Evolutionary conservation across 768 basidiomycete species (phyloP).

Genomic region (Scleroderma citrinum): DNA sequence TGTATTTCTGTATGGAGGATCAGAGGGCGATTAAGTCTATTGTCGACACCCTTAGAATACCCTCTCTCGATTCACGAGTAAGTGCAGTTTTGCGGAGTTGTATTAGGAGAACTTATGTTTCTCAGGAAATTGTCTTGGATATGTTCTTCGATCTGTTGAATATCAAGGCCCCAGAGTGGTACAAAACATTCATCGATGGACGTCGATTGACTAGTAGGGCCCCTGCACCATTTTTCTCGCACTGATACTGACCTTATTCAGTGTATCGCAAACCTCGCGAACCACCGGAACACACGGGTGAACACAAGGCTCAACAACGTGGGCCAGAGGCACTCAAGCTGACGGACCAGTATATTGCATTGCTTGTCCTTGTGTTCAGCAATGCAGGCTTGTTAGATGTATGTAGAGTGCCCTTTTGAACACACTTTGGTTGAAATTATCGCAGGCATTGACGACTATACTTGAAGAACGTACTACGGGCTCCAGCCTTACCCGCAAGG

Average conservation of each 20-base stretch:
- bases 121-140: constrained; percentile 85
- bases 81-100: neutral
- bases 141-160: constrained; percentile 92
- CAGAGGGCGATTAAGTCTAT: constrained; percentile 81
- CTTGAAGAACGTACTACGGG: constrained; percentile 75
- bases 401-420: constrained; percentile 16
- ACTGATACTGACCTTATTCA: constrained; percentile 19
- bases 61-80: constrained; percentile 81
- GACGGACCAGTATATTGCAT: constrained; percentile 87
- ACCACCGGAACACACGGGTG: constrained; percentile 19
- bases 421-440: constrained; percentile 3
- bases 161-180: constrained; percentile 91
- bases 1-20: constrained; percentile 91
- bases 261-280: constrained; percentile 62
- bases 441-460: constrained; percentile 77
- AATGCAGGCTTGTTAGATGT: constrained; percentile 90
- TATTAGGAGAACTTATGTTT: constrained; percentile 8
- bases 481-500: constrained; percentile 77
- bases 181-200: constrained; percentile 86
- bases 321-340: constrained; percentile 60
- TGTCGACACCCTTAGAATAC: constrained; percentile 81
- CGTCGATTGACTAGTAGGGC: constrained; percentile 76
- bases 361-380: constrained; percentile 77
- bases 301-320: constrained; percentile 42
- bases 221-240: neutral